A percentile compares a stretch with the other conserved stretches of the same genome.
phyloP scores from a whole-genome alignment of 2,329 filamentous ascomycete genomes.

The Endothia cerciana region DNA sequence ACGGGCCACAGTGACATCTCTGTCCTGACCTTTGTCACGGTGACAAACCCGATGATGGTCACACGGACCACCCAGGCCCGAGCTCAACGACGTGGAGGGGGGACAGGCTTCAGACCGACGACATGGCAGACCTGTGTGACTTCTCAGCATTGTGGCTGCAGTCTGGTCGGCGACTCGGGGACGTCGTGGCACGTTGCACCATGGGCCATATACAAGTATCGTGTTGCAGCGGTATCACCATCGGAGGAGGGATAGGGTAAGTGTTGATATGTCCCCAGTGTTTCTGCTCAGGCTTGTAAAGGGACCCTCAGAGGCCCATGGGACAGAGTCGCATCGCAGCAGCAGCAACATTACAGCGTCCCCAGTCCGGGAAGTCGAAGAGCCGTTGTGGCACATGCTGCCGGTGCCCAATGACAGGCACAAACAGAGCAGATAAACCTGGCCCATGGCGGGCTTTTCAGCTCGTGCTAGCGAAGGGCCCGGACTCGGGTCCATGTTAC shows the following conservation, averaged over 20 bases:
- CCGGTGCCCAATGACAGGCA: constrained; percentile 9
- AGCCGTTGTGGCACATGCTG: constrained; percentile 21
- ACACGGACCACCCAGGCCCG: constrained; percentile 13
- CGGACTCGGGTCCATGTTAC: background rate
- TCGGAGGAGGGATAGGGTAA: background rate
- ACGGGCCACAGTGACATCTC: background rate
- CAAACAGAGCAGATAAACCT: background rate
- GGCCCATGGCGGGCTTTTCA: constrained; percentile 5
- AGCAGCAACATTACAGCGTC: constrained; percentile 14
- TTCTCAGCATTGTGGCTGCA: constrained; percentile 23
- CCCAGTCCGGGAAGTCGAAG: constrained; percentile 10
- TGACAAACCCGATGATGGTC: constrained; percentile 5
- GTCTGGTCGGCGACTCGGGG: constrained; percentile 28
- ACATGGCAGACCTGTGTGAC: constrained; percentile 16
- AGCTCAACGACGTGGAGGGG: constrained; percentile 14
- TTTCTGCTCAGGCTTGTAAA: background rate
- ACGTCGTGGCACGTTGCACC: constrained; percentile 19
- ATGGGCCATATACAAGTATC: too few relatives aligned
- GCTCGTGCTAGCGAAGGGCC: constrained; percentile 3
- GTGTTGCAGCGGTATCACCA: background rate
- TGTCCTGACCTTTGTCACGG: background rate
- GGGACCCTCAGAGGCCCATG: constrained; percentile 12
- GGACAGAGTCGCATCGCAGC: constrained; percentile 18
- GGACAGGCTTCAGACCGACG: constrained; percentile 13
- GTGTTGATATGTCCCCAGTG: background rate